Conservation (phyloP, 306 rosid species). For the Argentina anserina region DNA sequence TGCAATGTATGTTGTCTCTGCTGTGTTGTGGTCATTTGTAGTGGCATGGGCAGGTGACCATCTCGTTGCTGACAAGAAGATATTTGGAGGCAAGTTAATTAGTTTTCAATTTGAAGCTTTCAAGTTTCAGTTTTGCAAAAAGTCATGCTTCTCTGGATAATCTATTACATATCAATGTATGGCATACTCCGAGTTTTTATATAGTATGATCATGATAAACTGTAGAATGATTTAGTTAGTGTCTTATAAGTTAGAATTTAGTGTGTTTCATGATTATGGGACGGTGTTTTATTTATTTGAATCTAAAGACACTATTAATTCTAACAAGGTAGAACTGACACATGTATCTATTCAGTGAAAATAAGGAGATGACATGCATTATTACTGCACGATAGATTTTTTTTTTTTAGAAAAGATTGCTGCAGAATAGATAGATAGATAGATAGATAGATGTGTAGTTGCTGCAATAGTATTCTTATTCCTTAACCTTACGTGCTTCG, state of each 20-base stretch:
- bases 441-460: neutral
- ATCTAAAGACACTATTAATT: neutral
- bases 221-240: neutral
- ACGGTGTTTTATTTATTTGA: neutral
- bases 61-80: constrained; percentile 53
- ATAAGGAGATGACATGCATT: too few relatives aligned
- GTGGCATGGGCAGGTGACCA: constrained; percentile 47
- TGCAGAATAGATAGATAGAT: neutral
- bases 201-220: neutral
- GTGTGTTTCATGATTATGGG: neutral
- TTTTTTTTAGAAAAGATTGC: neutral
- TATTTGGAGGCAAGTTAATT: constrained; percentile 61
- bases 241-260: neutral
- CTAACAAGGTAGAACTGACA: neutral
- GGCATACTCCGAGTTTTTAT: neutral
- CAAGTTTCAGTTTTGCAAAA: neutral
- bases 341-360: neutral
- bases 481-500: neutral
- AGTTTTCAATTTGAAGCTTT: neutral
- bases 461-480: neutral
- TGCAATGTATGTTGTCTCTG: constrained; percentile 42
- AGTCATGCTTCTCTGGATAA: neutral
- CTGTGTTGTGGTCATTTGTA: constrained; percentile 46
- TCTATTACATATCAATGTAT: neutral
- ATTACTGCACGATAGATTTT: too few relatives aligned